A percentile compares a stretch with the other conserved stretches of the same genome.
Evolutionary conservation across 2,329 filamentous ascomycete species (phyloP).

Genomic region (Celoporthe dispersa): DNA sequence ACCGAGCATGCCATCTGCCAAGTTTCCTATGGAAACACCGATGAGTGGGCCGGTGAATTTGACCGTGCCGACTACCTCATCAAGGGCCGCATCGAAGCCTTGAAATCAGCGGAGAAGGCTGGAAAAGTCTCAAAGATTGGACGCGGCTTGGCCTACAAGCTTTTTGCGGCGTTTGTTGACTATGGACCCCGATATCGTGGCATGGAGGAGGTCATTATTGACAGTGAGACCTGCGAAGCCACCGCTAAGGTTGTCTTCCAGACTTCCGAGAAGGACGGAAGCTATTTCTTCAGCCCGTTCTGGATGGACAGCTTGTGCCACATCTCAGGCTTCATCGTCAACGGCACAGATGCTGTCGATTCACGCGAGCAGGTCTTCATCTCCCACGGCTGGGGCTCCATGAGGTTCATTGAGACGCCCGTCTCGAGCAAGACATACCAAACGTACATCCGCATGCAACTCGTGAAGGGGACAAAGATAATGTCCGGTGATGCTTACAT

Average conservation of each 20-base stretch:
- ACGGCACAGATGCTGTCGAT: slow-evolving; percentile 60
- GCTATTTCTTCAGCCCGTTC: slow-evolving; percentile 60
- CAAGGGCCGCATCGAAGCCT: slow-evolving; percentile 61
- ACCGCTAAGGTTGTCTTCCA: slow-evolving; percentile 51
- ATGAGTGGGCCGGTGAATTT: slow-evolving; percentile 68
- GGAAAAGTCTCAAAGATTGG: slow-evolving; percentile 75
- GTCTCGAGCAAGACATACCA: slow-evolving; percentile 53
- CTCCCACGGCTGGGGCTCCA: slow-evolving; percentile 62
- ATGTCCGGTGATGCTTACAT: slow-evolving; percentile 59
- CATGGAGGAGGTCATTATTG: slow-evolving; percentile 63
- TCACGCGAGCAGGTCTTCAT: slow-evolving; percentile 61
- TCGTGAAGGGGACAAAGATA: slow-evolving; percentile 54
- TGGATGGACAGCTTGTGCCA: slow-evolving; percentile 65
- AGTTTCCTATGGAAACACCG: slow-evolving; percentile 63
- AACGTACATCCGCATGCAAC: slow-evolving; percentile 63
- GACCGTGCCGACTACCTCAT: slow-evolving; percentile 72
- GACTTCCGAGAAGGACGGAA: slow-evolving; percentile 52
- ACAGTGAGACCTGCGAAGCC: slow-evolving; percentile 50
- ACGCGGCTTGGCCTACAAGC: slow-evolving; percentile 78
- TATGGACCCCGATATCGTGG: slow-evolving; percentile 59
- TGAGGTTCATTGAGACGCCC: slow-evolving; percentile 54
- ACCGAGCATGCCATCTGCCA: slow-evolving; percentile 66
- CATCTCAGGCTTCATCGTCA: slow-evolving; percentile 65
- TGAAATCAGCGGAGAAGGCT: slow-evolving; percentile 63
- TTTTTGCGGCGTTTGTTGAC: slow-evolving; percentile 60